Evolutionary conservation across 192 early-diverging fungal genomes (phyloP), one percentile per base, ranked within the genome.

Genomic region (Backusella westeae): DNA sequence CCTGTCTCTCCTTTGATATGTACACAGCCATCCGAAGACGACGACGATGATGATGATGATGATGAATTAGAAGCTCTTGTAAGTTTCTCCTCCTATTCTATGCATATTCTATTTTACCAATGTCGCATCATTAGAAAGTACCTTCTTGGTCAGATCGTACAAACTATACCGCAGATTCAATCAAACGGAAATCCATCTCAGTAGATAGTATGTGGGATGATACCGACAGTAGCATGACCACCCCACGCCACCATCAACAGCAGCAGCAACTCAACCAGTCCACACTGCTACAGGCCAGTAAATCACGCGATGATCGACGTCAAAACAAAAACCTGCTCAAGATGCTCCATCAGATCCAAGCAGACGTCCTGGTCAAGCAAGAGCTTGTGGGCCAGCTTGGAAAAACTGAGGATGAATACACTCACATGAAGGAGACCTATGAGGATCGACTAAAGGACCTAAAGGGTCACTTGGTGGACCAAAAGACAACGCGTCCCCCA

Each of bases 371-470:
- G 0, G 80, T 85, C 23, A 90, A 90, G 71, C 82, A 87, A 67
- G 87, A 89, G 71, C 75, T 90, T 8, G 87, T 90, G 0, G 65
- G 73, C 1, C 88, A 88, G 35, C 66, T 90, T 3, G 86, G 88
- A 56, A 81, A 79, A 12, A 80, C 85, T 0, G 86, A 90, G 73
- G 78, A 74, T 19, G 86, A 90, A 44, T 89, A 84, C 44, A 74
- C 78, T 6, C 78, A 77, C 34, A 90, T 90, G 89, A 74, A 81
- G 7, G 42, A 72, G 19, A 81, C 82, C 35, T 95, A 94, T 71
- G 94, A 95, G 78, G 83, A 88, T 6, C 89, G 91, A 79, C 80
- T 95, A 56, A 73, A 66, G 5, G 74, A 78, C 19, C 77, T 95
- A 68, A 88, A 92, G 56, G 81, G 81, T 5, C 85, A 88, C 49